Conservation (phyloP, 176 grass and related monocot species). For the Stipa capillata region DNA sequence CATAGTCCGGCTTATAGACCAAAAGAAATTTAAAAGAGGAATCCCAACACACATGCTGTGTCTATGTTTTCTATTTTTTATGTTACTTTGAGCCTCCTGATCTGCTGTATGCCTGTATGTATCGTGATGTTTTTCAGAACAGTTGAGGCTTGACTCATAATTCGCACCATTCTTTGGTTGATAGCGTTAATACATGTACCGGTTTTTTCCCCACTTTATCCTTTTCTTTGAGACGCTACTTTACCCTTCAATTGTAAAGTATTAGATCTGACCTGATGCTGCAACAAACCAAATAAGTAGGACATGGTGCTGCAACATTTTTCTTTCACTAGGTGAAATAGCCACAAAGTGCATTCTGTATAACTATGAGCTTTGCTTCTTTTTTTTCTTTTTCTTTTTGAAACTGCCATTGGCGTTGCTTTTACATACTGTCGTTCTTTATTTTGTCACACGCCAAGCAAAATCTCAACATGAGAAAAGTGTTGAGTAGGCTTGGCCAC, state of each 20-base stretch:
- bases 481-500: background rate
- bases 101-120: conserved; percentile 6
- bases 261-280: background rate
- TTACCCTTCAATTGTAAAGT: too few species aligned
- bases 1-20: background rate
- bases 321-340: background rate
- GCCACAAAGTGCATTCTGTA: background rate
- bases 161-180: conserved; percentile 35
- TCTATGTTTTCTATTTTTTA: conserved; percentile 9
- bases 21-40: conserved; percentile 13
- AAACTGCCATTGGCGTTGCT: too few species aligned
- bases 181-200: background rate
- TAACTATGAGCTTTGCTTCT: background rate
- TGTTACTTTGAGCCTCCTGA: conserved; percentile 14
- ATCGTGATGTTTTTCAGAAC: conserved; percentile 12
- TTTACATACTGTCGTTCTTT: background rate
- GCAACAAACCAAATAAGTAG: background rate
- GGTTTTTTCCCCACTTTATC: background rate
- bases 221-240: too few species aligned
- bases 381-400: too few species aligned
- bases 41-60: background rate
- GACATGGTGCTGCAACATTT: background rate
- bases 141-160: conserved; percentile 28
- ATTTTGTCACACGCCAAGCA: background rate
- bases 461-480: background rate